phyloP scores from a whole-genome alignment of 1,139 yeast species.

The Pichia sp. region DNA sequence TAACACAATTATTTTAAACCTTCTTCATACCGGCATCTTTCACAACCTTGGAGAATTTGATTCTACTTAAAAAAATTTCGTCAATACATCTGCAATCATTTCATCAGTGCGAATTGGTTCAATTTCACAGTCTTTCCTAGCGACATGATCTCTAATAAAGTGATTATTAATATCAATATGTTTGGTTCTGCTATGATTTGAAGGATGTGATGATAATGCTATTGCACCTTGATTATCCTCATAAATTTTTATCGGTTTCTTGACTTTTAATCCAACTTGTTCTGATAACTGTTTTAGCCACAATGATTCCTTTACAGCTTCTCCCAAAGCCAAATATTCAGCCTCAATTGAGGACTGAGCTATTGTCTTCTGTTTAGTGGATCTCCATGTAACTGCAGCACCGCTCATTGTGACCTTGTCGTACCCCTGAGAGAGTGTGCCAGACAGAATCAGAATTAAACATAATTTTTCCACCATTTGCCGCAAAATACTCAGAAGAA shows the following conservation, averaged over 20 bases:
- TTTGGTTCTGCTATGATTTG: constrained; percentile 1
- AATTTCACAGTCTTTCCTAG: neutral
- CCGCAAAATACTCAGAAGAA: too few species aligned
- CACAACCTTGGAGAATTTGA: too few species aligned
- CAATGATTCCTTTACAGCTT: neutral
- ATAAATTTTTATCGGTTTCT: too few species aligned
- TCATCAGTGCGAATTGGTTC: neutral
- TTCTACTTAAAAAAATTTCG: too few species aligned
- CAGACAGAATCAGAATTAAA: too few species aligned
- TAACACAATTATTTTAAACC: neutral
- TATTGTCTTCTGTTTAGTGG: neutral
- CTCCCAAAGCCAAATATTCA: neutral
- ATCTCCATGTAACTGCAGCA: neutral
- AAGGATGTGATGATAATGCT: neutral
- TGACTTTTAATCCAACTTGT: neutral
- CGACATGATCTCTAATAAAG: neutral
- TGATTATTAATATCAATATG: constrained; percentile 2
- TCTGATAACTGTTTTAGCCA: neutral
- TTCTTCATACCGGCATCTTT: neutral
- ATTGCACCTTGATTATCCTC: neutral
- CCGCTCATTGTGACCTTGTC: neutral
- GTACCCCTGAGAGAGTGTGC: too few species aligned
- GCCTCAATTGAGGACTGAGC: neutral
- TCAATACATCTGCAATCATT: neutral
- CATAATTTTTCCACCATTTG: too few species aligned